phyloP scores from a whole-genome alignment of 441 rosid species.

The Sinapis alba region DNA sequence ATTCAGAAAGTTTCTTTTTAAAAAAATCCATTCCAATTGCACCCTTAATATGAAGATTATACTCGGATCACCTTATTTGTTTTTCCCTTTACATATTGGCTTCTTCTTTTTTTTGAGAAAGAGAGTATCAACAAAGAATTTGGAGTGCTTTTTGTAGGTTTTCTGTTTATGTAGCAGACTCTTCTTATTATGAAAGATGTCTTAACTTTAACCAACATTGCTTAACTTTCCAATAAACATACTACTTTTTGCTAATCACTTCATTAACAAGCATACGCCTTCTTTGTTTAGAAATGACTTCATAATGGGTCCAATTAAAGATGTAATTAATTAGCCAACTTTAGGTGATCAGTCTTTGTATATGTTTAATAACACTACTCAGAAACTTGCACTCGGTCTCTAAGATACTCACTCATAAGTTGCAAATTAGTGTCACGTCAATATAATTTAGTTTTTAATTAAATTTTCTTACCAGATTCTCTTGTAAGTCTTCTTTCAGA shows the following conservation, averaged over 20 bases:
- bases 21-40: too few relatives aligned
- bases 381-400: neutral
- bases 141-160: neutral
- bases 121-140: too few relatives aligned
- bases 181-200: neutral
- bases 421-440: constrained; percentile 19
- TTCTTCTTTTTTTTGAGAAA: too few relatives aligned
- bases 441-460: neutral
- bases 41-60: neutral
- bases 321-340: constrained; percentile 21
- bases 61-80: neutral
- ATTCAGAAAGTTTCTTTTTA: too few relatives aligned
- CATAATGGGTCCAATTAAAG: constrained; percentile 11
- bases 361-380: constrained; percentile 14
- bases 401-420: neutral
- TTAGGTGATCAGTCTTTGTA: constrained; percentile 31
- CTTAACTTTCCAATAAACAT: neutral
- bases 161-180: neutral
- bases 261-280: constrained; percentile 16
- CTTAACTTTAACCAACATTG: neutral
- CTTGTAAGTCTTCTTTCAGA: constrained; percentile 1
- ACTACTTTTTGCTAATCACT: constrained; percentile 17
- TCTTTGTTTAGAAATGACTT: constrained; percentile 21
- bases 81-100: neutral
- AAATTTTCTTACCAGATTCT: neutral